These are phyloP conservation scores for Coelastrella sp. DNA, from an alignment of 139 green algal species.

Conservation along the genomic window DNA sequence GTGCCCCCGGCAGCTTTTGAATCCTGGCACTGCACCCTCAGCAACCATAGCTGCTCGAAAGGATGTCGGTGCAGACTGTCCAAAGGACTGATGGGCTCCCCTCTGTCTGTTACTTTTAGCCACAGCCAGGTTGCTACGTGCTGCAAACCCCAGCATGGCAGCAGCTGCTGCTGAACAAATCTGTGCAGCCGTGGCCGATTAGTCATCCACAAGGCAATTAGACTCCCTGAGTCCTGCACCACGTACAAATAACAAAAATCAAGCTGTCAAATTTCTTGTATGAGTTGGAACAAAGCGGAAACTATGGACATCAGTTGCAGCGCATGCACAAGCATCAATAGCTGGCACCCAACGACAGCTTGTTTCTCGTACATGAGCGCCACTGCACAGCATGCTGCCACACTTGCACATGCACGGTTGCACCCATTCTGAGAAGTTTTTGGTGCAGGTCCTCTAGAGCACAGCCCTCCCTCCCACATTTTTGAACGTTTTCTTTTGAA, in stretches of 20 bases:
- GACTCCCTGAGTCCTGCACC: constrained; percentile 55
- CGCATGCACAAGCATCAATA: neutral
- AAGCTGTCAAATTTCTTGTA: neutral
- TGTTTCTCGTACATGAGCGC: too few species aligned
- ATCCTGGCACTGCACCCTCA: constrained; percentile 31
- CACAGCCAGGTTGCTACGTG: constrained; percentile 80
- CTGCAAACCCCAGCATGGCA: constrained; percentile 76
- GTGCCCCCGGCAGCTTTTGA: neutral
- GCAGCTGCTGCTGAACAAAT: constrained; percentile 78
- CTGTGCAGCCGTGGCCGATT: constrained; percentile 77
- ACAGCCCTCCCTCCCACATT: too few species aligned
- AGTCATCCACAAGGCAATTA: constrained; percentile 87
- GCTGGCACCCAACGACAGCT: neutral
- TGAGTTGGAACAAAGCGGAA: neutral
- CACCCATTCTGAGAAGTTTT: neutral
- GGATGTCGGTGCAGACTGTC: constrained; percentile 68
- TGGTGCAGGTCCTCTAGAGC: neutral
- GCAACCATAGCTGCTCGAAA: constrained; percentile 77
- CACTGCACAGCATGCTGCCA: neutral
- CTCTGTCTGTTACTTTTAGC: constrained; percentile 69
- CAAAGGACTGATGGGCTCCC: constrained; percentile 60
- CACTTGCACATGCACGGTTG: neutral
- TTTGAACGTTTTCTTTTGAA: too few species aligned
- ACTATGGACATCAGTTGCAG: neutral
- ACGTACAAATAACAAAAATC: neutral